Evolutionary conservation across 805 yeast genomes (phyloP), one percentile per base, ranked within the genome.

Genomic region (Brettanomyces bruxellensis): DNA sequence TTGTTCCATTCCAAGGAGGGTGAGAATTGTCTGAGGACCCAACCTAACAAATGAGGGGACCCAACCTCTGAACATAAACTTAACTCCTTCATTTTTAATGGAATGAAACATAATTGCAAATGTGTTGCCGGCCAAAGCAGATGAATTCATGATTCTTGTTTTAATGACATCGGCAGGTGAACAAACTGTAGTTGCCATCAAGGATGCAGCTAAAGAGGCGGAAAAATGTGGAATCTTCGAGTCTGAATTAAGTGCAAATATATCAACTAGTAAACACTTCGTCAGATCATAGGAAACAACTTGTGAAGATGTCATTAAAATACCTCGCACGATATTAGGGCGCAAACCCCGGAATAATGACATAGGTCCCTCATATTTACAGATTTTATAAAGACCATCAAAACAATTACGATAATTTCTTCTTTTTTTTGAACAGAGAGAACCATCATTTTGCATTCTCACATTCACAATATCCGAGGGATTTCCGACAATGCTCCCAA

Each of bases 91-190:
- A 11, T 57, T 66, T 51, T 71, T 73, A 18, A 87, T 71, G 0
- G 91, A 86, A 5, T 63, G 60, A 1, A 54, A 52, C 49, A 86
- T 61, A 40, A 84, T 78, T 2, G 61, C 49, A 3, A 76, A 41
- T 3, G 87, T 81, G 45, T 69, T 69, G 49, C 71, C 69, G 2
- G 67, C 41, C 11, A 9, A 13, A 2, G 69, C 71, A 46, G 74
- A 70, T 37, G 75, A 76, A 64, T 85, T 83, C 96, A 87, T 87
- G 48, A 87, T 84, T 58, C 95, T 71, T 2, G 96, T 88, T 64
- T 88, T 88, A 43, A 87, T 81, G 3, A 87, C 96, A 64, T 87
- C 96, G 8, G 90, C 95, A 1, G 96, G 96, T 1, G 95, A 86
- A 61, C 95, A 88, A 18, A 87, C 84, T 0, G 96, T 88, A 0